phyloP scores from a whole-genome alignment of 257 asterid species.

The Fraxinus americana region DNA sequence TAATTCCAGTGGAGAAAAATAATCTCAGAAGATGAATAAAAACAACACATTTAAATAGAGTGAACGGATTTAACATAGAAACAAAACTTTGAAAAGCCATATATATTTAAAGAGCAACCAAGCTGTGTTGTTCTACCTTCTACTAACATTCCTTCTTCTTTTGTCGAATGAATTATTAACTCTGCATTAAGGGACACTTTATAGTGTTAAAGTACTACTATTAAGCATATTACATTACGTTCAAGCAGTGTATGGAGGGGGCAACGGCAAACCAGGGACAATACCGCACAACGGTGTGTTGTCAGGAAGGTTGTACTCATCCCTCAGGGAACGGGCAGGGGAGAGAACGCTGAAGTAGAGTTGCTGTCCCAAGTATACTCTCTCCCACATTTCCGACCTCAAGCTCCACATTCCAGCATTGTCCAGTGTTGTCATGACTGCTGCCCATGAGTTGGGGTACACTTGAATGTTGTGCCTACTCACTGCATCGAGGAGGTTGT shows the following conservation, averaged over 20 bases:
- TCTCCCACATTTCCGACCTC: conserved; percentile 54
- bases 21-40: background rate
- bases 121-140: background rate
- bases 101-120: background rate
- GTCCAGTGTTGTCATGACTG: conserved; percentile 54
- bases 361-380: conserved; percentile 57
- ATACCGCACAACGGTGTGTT: conserved; percentile 45
- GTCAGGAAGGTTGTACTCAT: conserved; percentile 53
- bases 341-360: conserved; percentile 50
- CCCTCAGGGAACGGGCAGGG: conserved; percentile 46
- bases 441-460: conserved; percentile 62
- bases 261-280: conserved; percentile 40
- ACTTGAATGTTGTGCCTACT: conserved; percentile 57
- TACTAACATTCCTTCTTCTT: background rate
- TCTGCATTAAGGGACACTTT: background rate
- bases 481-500: conserved; percentile 53
- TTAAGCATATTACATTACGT: background rate
- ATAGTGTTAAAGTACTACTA: background rate
- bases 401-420: conserved; percentile 70
- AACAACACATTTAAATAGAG: too few relatives aligned
- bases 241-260: conserved; percentile 31
- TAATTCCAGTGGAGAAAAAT: too few relatives aligned
- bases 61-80: background rate
- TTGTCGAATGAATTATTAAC: background rate
- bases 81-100: background rate